Evolutionary conservation across 176 grass and related monocot genomes (phyloP).

Genomic region (Juncus inflexus): DNA sequence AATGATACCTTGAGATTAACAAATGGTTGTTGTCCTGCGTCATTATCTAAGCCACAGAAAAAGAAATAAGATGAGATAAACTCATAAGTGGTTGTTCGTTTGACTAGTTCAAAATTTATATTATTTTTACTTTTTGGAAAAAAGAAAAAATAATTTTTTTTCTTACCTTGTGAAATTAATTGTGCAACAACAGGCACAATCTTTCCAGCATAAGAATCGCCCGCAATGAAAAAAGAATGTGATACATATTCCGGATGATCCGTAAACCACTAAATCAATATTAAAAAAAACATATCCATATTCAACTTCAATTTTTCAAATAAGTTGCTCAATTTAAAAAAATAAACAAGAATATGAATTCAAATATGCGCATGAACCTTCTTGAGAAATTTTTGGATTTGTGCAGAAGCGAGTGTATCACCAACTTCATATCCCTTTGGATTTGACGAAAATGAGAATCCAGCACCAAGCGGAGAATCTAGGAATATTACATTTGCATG

Average conservation of each 20-base stretch:
- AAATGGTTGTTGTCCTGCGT: conserved; percentile 2
- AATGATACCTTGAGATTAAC: conserved; percentile 23
- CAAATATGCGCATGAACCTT: conserved; percentile 31
- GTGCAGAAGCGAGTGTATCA: conserved; percentile 23
- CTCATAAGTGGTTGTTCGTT: background rate
- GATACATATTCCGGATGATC: conserved; percentile 32
- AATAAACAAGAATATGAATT: background rate
- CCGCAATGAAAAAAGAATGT: conserved; percentile 54
- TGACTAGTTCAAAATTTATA: background rate
- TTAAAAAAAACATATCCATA: background rate
- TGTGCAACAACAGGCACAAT: conserved; percentile 34
- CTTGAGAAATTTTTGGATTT: conserved; percentile 37
- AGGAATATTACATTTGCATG: conserved; percentile 53
- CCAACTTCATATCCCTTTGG: conserved; percentile 52
- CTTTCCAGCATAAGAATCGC: conserved; percentile 50
- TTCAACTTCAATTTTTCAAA: conserved; percentile 3
- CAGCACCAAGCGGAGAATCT: conserved; percentile 62
- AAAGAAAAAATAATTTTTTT: background rate
- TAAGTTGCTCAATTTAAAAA: background rate
- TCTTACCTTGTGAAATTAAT: conserved; percentile 45
- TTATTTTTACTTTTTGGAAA: background rate
- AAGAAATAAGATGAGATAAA: background rate
- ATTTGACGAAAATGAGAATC: conserved; percentile 50
- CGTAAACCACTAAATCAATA: conserved; percentile 41
- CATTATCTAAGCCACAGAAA: conserved; percentile 19